These are phyloP conservation scores for Rhodomyrtus psidioides DNA, from an alignment of 441 rosid genomes.

Conservation along the genomic window DNA sequence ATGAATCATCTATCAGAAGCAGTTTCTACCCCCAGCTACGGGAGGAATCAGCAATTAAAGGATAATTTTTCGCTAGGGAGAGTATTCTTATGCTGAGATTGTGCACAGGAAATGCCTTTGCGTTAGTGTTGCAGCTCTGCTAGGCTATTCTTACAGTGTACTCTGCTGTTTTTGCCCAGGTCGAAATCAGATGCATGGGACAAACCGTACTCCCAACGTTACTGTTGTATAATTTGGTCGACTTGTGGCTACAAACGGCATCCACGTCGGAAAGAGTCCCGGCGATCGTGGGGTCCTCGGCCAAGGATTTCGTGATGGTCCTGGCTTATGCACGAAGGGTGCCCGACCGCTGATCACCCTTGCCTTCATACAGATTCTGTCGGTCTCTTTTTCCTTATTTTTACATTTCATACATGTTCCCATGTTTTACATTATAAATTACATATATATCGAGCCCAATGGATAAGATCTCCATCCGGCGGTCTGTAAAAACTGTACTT, in stretches of 20 bases:
- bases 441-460: background rate
- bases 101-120: background rate
- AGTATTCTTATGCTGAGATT: background rate
- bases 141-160: background rate
- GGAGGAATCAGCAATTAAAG: background rate
- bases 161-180: constrained; percentile 26
- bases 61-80: background rate
- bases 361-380: background rate
- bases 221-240: constrained; percentile 56
- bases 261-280: constrained; percentile 41
- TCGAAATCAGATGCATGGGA: constrained; percentile 88
- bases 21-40: background rate
- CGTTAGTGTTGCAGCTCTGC: background rate
- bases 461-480: background rate
- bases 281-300: constrained; percentile 65
- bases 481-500: background rate
- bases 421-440: background rate
- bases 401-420: background rate
- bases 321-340: constrained; percentile 61
- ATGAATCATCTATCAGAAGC: background rate
- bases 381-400: background rate
- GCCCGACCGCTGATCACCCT: constrained; percentile 10
- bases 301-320: constrained; percentile 86
- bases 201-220: constrained; percentile 63
- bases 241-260: constrained; percentile 57